Evolutionary conservation across 176 grass and related monocot genomes (phyloP).

Genomic region (Eleusine coracana): DNA sequence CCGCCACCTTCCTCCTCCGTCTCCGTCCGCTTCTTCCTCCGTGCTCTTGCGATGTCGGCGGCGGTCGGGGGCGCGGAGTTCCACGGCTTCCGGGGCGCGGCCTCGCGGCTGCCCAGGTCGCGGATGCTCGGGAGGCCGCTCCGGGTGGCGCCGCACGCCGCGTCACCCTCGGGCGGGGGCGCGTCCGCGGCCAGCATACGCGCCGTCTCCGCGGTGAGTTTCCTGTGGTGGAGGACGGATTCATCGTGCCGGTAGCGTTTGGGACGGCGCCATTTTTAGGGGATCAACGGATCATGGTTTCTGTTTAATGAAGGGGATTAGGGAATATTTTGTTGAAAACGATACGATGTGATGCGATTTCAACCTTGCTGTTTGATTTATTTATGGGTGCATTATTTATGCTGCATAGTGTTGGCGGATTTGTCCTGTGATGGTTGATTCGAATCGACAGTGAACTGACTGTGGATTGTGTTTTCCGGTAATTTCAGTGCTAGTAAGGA

Average conservation of each 20-base stretch:
- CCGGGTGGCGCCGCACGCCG: slow-evolving; percentile 41
- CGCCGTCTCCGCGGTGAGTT: slow-evolving; percentile 55
- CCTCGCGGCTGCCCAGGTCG: slow-evolving; percentile 36
- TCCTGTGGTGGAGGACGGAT: neutral
- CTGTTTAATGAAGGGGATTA: neutral
- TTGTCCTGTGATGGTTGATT: neutral
- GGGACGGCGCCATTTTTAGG: neutral
- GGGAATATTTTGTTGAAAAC: slow-evolving; percentile 2
- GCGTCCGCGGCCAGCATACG: slow-evolving; percentile 42
- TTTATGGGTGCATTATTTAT: neutral
- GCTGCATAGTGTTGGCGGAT: neutral
- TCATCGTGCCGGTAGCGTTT: neutral
- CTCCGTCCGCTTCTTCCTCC: neutral
- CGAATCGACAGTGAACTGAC: neutral
- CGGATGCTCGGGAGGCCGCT: slow-evolving; percentile 51
- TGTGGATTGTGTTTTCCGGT: neutral
- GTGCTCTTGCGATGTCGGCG: slow-evolving; percentile 31
- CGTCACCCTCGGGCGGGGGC: neutral
- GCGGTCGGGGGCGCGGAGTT: slow-evolving; percentile 45
- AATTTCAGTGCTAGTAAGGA: neutral
- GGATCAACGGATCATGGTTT: neutral
- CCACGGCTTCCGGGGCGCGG: slow-evolving; percentile 37
- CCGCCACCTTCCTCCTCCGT: neutral
- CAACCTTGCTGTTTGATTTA: neutral
- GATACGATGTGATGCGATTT: neutral